Conservation (phyloP, 2,329 filamentous ascomycete species). For the Diplocarpon rosae region DNA sequence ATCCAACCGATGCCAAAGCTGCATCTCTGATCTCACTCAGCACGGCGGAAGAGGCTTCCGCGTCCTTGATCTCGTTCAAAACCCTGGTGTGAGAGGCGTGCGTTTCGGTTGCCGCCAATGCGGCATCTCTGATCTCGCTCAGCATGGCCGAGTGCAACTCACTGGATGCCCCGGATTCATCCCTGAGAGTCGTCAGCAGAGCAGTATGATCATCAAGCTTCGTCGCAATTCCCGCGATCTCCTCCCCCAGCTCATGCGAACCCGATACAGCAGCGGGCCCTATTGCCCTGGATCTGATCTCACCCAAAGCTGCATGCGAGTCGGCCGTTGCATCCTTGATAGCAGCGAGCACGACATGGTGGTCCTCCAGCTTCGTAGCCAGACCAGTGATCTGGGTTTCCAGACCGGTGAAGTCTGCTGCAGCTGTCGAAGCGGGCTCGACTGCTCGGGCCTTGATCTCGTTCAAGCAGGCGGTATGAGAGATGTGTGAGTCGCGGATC, state of each 20-base stretch:
- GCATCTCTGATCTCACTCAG: too few species aligned
- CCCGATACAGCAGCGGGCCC: not conserved
- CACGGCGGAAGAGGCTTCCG: not conserved
- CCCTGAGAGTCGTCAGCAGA: constrained; percentile 5
- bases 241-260: constrained; percentile 6
- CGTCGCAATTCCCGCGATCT: constrained; percentile 11
- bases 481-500: constrained; percentile 7
- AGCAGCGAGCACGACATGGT: constrained; percentile 6
- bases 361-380: constrained; percentile 4
- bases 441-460: constrained; percentile 11
- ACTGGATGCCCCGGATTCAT: constrained; percentile 1
- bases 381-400: not conserved
- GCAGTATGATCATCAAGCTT: constrained; percentile 10
- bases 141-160: too few species aligned
- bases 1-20: constrained; percentile 2
- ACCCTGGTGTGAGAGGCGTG: too few species aligned
- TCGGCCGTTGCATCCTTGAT: constrained; percentile 11
- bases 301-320: constrained; percentile 8
- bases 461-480: constrained; percentile 7
- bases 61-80: too few species aligned
- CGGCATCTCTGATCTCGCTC: too few species aligned
- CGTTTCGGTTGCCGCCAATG: too few species aligned
- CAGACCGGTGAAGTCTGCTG: not conserved
- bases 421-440: not conserved
- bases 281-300: constrained; percentile 13